Percentiles rank a stretch among this genome's conserved stretches.
Conservation (phyloP, 2,329 filamentous ascomycete genomes). For the Exophiala calicioides region DNA sequence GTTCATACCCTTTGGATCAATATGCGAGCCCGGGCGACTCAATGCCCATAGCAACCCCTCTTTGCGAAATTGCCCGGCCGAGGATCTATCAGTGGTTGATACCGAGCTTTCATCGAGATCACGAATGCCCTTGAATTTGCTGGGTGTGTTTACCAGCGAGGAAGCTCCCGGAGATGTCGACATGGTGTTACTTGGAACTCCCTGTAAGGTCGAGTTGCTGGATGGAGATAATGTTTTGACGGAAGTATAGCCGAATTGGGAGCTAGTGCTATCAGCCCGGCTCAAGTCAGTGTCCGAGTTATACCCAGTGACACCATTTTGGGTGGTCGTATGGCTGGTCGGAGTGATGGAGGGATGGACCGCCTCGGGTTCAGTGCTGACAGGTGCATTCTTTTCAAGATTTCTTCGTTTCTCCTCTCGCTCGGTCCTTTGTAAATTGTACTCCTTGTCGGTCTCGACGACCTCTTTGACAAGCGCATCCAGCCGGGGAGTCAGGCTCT, state of each 20-base stretch:
- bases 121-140: slow-evolving; percentile 84
- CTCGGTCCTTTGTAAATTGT: slow-evolving; percentile 91
- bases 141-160: slow-evolving; percentile 43
- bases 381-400: slow-evolving; percentile 74
- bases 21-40: slow-evolving; percentile 88
- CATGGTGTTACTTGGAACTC: slow-evolving; percentile 31
- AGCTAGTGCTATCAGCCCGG: slow-evolving; percentile 72
- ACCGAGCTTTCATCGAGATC: slow-evolving; percentile 84
- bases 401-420: slow-evolving; percentile 89
- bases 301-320: slow-evolving; percentile 51
- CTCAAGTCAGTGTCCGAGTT: slow-evolving; percentile 69
- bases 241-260: slow-evolving; percentile 59
- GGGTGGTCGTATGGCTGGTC: slow-evolving; percentile 36
- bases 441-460: slow-evolving; percentile 92
- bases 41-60: slow-evolving; percentile 94
- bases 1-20: slow-evolving; percentile 91
- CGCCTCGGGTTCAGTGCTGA: slow-evolving; percentile 69
- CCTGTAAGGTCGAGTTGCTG: slow-evolving; percentile 36
- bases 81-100: slow-evolving; percentile 50
- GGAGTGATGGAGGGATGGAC: slow-evolving; percentile 54
- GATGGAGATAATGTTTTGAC: slow-evolving; percentile 34
- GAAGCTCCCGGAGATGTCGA: slow-evolving; percentile 43
- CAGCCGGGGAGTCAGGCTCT: slow-evolving; percentile 81
- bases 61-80: slow-evolving; percentile 70
- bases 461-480: slow-evolving; percentile 88